Percentiles rank a stretch among this genome's conserved stretches.
Evolutionary conservation across 1,284 basidiomycete genomes (phyloP).

Genomic region (Boletellus sp.): DNA sequence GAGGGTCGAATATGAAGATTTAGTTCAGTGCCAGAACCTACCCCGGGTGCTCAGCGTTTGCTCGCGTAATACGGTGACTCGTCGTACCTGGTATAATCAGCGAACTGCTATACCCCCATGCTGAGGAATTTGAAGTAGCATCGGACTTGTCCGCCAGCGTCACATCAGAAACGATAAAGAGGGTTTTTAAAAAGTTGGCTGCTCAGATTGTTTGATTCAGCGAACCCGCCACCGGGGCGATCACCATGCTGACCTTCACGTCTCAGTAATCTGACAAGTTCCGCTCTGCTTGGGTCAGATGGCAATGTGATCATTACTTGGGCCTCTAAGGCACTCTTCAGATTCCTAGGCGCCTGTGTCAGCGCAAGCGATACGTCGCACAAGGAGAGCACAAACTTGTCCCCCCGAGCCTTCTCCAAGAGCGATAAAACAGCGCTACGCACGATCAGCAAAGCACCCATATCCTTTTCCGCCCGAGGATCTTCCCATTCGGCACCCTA

Average conservation of each 20-base stretch:
- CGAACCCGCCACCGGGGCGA: background rate
- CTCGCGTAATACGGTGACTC: background rate
- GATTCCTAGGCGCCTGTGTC: constrained; percentile 40
- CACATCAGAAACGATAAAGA: constrained; percentile 78
- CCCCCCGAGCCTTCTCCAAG: constrained; percentile 66
- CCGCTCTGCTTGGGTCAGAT: constrained; percentile 20
- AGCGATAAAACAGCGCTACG: constrained; percentile 55
- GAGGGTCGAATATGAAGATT: constrained; percentile 24
- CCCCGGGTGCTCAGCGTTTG: background rate
- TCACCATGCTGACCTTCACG: constrained; percentile 44
- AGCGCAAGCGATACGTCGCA: background rate
- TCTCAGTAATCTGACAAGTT: constrained; percentile 37
- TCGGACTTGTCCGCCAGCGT: constrained; percentile 43
- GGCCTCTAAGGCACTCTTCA: constrained; percentile 75
- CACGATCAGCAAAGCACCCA: constrained; percentile 54
- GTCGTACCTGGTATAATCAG: constrained; percentile 43
- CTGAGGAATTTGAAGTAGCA: constrained; percentile 34
- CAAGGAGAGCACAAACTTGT: constrained; percentile 48
- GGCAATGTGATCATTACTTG: constrained; percentile 55
- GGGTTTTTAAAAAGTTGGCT: constrained; percentile 63
- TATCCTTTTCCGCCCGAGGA: constrained; percentile 48
- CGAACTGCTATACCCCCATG: constrained; percentile 48
- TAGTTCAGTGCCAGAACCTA: constrained; percentile 18
- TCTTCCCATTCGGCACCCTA: constrained; percentile 58
- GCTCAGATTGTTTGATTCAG: constrained; percentile 4